Percentiles rank a stretch among this genome's conserved stretches.
Conservation (phyloP, 257 asterid species). For the Petunia axillaris region DNA sequence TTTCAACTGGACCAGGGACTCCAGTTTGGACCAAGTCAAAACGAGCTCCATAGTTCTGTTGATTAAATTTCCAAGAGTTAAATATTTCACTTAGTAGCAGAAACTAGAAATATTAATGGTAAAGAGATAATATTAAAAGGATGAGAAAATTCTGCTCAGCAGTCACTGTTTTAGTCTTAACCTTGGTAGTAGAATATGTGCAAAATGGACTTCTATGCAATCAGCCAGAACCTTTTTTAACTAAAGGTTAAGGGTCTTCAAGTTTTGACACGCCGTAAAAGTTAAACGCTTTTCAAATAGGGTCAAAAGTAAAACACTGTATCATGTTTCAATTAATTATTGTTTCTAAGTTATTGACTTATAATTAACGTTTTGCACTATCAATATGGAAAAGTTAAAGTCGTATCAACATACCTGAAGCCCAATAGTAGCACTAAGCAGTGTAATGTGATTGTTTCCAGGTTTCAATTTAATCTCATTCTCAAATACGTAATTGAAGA, state of each 20-base stretch:
- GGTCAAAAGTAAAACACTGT: no score
- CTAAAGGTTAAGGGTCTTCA: no score
- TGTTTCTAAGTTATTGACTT: no score
- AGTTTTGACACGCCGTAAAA: no score
- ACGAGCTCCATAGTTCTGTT: constrained; percentile 56
- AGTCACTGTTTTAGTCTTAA: no score
- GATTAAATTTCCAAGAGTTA: neutral
- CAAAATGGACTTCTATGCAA: no score
- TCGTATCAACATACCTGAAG: constrained; percentile 33
- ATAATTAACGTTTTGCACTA: no score
- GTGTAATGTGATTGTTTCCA: constrained; percentile 55
- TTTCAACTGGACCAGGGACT: constrained; percentile 53
- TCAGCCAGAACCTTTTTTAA: no score
- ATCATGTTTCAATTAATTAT: no score
- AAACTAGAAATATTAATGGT: neutral
- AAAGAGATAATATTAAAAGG: neutral
- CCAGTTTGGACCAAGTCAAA: constrained; percentile 49
- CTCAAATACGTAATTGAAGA: constrained; percentile 36
- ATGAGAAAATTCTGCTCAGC: no score
- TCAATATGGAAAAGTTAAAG: neutral
- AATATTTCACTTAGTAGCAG: neutral
- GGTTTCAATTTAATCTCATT: constrained; percentile 39
- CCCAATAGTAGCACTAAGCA: constrained; percentile 72
- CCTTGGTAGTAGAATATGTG: no score
- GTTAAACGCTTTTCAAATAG: no score